Percentiles rank a stretch among this genome's conserved stretches.
These are phyloP conservation scores for Cercophora samala DNA, from an alignment of 495 filamentous ascomycete species.

Conservation along the genomic window DNA sequence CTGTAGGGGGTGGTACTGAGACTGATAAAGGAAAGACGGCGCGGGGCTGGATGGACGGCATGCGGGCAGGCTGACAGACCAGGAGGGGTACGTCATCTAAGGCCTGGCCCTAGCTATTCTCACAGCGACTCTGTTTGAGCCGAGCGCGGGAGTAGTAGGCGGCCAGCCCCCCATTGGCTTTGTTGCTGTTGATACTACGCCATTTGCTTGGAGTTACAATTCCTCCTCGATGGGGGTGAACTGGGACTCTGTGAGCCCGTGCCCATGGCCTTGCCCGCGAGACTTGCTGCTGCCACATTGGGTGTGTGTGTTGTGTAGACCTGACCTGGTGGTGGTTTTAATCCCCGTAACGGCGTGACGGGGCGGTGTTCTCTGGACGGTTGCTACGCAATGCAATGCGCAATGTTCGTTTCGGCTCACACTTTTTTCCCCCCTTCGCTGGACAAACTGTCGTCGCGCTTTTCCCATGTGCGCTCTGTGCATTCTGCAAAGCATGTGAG, in stretches of 20 bases:
- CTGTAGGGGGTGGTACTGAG: conserved; percentile 5
- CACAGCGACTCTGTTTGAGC: conserved; percentile 16
- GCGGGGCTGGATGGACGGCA: conserved; percentile 18
- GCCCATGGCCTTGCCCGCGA: background rate
- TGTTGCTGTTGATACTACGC: background rate
- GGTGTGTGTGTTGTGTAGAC: background rate
- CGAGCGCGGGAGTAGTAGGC: background rate
- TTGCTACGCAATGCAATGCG: conserved; percentile 6
- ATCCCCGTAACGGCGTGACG: background rate
- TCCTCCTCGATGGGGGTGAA: background rate
- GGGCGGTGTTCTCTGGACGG: background rate
- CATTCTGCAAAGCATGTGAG: conserved; percentile 12
- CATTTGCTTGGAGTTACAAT: too few relatives aligned
- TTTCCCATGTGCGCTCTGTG: background rate
- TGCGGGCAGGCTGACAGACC: conserved; percentile 11
- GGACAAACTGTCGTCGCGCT: conserved; percentile 4
- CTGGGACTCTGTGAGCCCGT: background rate
- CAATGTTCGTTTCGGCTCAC: conserved; percentile 15
- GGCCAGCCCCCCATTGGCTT: background rate
- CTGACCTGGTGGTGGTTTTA: background rate
- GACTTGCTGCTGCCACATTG: conserved; percentile 3
- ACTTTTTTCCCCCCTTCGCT: conserved; percentile 7
- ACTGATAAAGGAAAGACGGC: conserved; percentile 17
- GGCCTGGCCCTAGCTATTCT: conserved; percentile 33
- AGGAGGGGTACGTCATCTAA: conserved; percentile 30